A percentile compares a stretch with the other conserved stretches of the same genome.
Conservation (phyloP, 768 basidiomycete species). For the Lactarius hatsudake region DNA sequence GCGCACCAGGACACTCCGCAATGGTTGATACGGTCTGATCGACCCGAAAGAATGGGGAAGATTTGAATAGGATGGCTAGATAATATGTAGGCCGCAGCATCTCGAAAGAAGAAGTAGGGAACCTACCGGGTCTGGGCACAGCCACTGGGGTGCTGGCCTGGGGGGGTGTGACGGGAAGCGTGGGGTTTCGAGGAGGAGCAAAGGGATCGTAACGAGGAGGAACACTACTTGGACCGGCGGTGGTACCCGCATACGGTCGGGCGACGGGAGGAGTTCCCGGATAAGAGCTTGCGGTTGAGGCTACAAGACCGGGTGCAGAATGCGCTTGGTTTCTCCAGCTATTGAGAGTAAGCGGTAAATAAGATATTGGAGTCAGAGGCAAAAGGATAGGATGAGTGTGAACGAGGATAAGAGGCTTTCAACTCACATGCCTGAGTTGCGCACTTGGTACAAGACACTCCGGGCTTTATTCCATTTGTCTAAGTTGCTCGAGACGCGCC, state of each 20-base stretch:
- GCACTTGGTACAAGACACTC: constrained; percentile 63
- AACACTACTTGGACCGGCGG: constrained; percentile 35
- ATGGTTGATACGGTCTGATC: constrained; percentile 64
- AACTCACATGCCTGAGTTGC: constrained; percentile 64
- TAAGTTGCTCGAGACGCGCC: constrained; percentile 52
- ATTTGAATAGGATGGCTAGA: constrained; percentile 71
- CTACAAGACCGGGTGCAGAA: constrained; percentile 8
- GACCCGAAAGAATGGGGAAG: constrained; percentile 72
- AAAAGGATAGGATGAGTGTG: not conserved
- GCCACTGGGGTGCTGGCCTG: constrained; percentile 1
- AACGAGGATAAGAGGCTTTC: constrained; percentile 17
- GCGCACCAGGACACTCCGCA: constrained; percentile 75
- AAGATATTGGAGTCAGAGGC: not conserved
- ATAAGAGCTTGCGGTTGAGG: constrained; percentile 7
- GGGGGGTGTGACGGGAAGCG: constrained; percentile 13
- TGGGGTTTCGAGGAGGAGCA: constrained; percentile 16
- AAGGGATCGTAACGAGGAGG: constrained; percentile 50
- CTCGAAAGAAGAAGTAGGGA: not conserved
- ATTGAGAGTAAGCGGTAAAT: not conserved
- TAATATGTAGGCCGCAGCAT: constrained; percentile 22
- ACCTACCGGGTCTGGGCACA: constrained; percentile 10
- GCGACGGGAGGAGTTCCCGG: not conserved
- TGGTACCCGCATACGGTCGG: constrained; percentile 23
- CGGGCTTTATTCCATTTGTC: constrained; percentile 73
- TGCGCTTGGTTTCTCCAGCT: constrained; percentile 22